Evolutionary conservation across 1,284 basidiomycete species (phyloP).

Genomic region (Sporisorium scitamineum): DNA sequence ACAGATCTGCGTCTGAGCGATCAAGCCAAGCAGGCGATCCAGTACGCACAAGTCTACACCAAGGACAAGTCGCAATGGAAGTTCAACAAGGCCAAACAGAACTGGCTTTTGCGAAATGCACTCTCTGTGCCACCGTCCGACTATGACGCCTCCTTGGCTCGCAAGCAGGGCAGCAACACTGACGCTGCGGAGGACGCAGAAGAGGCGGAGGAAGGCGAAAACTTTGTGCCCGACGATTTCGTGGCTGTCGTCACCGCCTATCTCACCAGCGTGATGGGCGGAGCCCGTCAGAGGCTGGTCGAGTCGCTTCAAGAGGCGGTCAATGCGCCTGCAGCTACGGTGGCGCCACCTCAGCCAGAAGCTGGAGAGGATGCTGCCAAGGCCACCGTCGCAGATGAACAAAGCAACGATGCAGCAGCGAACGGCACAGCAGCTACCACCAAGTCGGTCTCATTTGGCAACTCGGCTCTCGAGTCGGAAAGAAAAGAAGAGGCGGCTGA

Average conservation of each 20-base stretch:
- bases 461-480: conserved; percentile 37
- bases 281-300: conserved; percentile 40
- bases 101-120: conserved; percentile 51
- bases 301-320: conserved; percentile 42
- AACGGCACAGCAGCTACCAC: not conserved
- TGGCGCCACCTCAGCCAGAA: conserved; percentile 14
- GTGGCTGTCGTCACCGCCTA: conserved; percentile 43
- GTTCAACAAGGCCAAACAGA: conserved; percentile 56
- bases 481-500: conserved; percentile 30
- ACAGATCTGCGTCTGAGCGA: conserved; percentile 42
- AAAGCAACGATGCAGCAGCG: not conserved
- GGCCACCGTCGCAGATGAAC: conserved; percentile 5
- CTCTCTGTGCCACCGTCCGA: conserved; percentile 43
- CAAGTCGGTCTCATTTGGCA: conserved; percentile 48
- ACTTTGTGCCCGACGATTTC: conserved; percentile 48
- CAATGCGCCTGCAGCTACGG: conserved; percentile 26
- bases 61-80: conserved; percentile 49
- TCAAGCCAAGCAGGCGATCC: conserved; percentile 50
- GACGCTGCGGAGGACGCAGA: conserved; percentile 19
- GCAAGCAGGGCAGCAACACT: conserved; percentile 18
- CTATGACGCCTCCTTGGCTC: conserved; percentile 36
- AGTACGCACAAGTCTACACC: conserved; percentile 44
- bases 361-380: conserved; percentile 1
- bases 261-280: conserved; percentile 48
- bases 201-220: conserved; percentile 39